Evolutionary conservation across 495 filamentous ascomycete species (phyloP), one percentile per base, ranked within the genome.

Genomic region (Penicillium verhagenii): DNA sequence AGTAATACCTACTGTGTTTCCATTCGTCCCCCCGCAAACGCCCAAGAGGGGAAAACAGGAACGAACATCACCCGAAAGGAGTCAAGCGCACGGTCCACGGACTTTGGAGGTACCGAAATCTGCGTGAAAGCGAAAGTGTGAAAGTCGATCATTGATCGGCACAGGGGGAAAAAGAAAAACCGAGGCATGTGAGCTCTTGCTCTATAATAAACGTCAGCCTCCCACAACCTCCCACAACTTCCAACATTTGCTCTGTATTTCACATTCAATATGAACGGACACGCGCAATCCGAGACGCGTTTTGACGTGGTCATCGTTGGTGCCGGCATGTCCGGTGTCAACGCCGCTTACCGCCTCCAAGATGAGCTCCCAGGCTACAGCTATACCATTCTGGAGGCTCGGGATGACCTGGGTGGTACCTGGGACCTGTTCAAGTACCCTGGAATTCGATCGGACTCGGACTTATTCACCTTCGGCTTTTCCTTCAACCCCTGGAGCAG

Each of bases 241-340:
- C 31, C 13, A 29, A 21, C 9, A 28, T 18, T 11, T 20, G 2
- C 19, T 23, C n/a, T n/a, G 25, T 20, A n/a, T 50, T 19, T 38
- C 33, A 16, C 14, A 23, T 10, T 4, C 47, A 59, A 16, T 37
- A 69, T 70, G 69, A 66, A 68, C 50, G 58, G 58, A 25, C 61
- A 64, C 40, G 58, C 64, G 25, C 8, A 43, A 52, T 42, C 59
- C 3, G 59, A 56, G 9, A 16, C 54, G 23, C 47, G 52, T 46
- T 79, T 71, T 61, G 88, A 92, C 68, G 73, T 91, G 14, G 65
- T 88, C 54, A 81, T 92, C 60, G 66, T 91, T 24, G 88, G 88
- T 40, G 86, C 88, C 1, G 88, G 89, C 20, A 82, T 92, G 56
- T 87, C 83, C 40, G 89, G 88, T 49, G 86, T 92, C 73, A 91